Evolutionary conservation across 208 protist genomes (phyloP).

Genomic region (Leishmania major): DNA sequence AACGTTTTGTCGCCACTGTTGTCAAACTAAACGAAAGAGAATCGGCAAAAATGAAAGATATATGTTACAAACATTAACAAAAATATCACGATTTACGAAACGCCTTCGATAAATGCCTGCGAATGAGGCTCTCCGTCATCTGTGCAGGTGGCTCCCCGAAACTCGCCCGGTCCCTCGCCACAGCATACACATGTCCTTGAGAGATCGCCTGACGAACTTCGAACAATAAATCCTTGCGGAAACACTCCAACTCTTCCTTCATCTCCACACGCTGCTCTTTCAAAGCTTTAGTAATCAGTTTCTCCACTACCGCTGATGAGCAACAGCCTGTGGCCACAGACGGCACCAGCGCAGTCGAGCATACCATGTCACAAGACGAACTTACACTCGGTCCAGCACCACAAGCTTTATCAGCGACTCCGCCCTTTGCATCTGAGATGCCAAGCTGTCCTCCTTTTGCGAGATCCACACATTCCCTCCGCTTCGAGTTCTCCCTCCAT

Average conservation of each 20-base stretch:
- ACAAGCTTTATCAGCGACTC: too few species aligned
- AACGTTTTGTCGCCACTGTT: neutral
- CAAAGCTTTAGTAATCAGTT: neutral
- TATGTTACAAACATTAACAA: neutral
- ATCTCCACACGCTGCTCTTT: constrained; percentile 11
- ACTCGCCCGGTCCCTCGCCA: neutral
- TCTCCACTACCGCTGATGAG: constrained; percentile 1
- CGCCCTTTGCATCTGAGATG: too few species aligned
- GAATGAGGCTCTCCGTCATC: constrained; percentile 11
- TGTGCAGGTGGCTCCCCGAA: constrained; percentile 3
- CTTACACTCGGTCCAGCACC: too few species aligned
- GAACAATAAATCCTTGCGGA: constrained; percentile 20
- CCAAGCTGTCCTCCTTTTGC: too few species aligned
- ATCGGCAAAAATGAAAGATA: neutral
- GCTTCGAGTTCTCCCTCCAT: too few species aligned
- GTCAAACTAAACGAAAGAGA: neutral
- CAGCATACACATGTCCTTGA: neutral
- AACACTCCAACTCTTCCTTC: constrained; percentile 15
- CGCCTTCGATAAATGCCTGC: constrained; percentile 15
- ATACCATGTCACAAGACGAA: too few species aligned
- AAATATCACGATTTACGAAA: constrained; percentile 16
- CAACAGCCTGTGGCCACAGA: neutral
- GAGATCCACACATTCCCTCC: too few species aligned
- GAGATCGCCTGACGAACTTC: constrained; percentile 16
- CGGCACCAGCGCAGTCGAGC: neutral